Evolutionary conservation across 2,329 filamentous ascomycete genomes (phyloP), one percentile per base, ranked within the genome.

Genomic region (Paradendryphiella salina): DNA sequence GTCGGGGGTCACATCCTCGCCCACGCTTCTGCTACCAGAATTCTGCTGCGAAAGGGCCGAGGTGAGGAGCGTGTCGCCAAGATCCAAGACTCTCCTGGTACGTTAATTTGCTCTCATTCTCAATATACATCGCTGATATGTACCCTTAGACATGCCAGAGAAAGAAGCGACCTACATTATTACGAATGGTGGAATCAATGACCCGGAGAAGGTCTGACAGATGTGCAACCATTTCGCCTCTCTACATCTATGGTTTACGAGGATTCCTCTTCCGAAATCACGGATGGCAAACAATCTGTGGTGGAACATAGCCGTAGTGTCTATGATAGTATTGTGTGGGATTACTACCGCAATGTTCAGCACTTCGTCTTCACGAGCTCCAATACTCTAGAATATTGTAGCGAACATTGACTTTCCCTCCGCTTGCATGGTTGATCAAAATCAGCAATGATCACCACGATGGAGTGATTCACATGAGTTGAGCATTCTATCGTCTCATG

Each of bases 31-130:
- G 81, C 85, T 2, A 88, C 85, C 32, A 79, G 85, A 47, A 78
- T 88, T 48, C 75, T 88, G 9, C 78, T 88, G 51, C 79, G 85
- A 8, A 88, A 88, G 63, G 85, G 85, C 38, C 79, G 85, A 55
- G 85, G 85, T 8, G 85, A 88, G 53, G 85, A 88, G 68, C 79
- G 85, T 51, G 85, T 88, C 39, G 85, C 85, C 2, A 88, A 88
- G 73, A 82, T 87, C 34, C 80, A 85, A 57, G 84, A 86, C 64
- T 86, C 83, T 28, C 84, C 84, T 51, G 84, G 84, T 86, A 67
- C n/a, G 38, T n/a, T 10, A 17, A n/a, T 3, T 14, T 3, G 3
- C 18, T 3, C 11, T 14, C 10, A 1, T 21, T 50, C 70, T 63
- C 11, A 14, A 32, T 26, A 18, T 52, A 46, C 18, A 18, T n/a